These are phyloP conservation scores for Kluyveromyces sp. DNA, from an alignment of 1,139 yeast species.

Conservation along the genomic window DNA sequence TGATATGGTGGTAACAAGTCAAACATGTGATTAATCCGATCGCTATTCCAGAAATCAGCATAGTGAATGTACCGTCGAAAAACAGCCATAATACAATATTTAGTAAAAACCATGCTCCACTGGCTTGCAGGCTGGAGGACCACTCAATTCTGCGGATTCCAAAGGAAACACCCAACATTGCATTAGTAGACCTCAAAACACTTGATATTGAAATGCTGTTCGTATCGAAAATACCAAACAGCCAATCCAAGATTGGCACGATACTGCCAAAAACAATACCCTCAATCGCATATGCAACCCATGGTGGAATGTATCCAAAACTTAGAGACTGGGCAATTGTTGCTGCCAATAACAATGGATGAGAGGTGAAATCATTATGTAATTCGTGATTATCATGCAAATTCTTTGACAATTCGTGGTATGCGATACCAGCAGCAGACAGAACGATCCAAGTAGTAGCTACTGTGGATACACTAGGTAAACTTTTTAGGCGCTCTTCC, in stretches of 20 bases:
- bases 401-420: conserved; percentile 44
- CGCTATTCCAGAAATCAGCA: conserved; percentile 44
- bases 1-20: conserved; percentile 28
- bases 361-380: conserved; percentile 30
- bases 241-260: conserved; percentile 53
- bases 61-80: conserved; percentile 66
- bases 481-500: not conserved
- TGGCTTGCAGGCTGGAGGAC: conserved; percentile 69
- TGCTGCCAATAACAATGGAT: conserved; percentile 29
- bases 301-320: conserved; percentile 25
- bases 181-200: conserved; percentile 56
- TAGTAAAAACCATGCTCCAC: conserved; percentile 64
- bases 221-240: conserved; percentile 13
- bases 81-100: conserved; percentile 77
- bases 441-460: conserved; percentile 28
- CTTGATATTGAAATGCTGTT: conserved; percentile 32
- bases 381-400: conserved; percentile 44
- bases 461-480: not conserved
- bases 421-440: conserved; percentile 40
- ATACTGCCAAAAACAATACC: conserved; percentile 59
- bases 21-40: conserved; percentile 36
- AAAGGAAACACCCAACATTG: conserved; percentile 75
- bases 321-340: conserved; percentile 17
- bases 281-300: conserved; percentile 39
- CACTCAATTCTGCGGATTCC: conserved; percentile 78